A percentile compares a stretch with the other conserved stretches of the same genome.
phyloP scores from a whole-genome alignment of 75 land plant species.

The Selaginella tamariscina region DNA sequence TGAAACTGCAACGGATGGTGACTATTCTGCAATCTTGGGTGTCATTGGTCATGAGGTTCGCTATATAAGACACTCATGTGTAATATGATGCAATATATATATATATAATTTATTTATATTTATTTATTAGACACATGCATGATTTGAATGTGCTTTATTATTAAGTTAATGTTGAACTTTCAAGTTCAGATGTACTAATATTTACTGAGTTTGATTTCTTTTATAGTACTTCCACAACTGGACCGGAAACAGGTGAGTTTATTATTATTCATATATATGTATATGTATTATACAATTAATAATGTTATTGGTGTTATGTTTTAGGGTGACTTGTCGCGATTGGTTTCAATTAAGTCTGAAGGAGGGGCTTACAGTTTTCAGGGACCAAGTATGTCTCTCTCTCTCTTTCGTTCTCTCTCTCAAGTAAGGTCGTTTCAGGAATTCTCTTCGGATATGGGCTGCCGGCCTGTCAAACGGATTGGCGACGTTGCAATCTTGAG shows the following conservation, averaged over 20 bases:
- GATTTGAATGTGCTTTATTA: too few relatives aligned
- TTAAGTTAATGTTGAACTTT: too few relatives aligned
- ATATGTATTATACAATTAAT: background rate
- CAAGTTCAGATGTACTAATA: too few relatives aligned
- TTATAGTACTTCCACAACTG: conserved; percentile 99
- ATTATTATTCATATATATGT: background rate
- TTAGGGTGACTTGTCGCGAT: conserved; percentile 94
- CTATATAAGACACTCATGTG: background rate
- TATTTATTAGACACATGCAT: too few relatives aligned
- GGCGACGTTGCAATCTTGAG: conserved; percentile 80
- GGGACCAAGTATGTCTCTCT: conserved; percentile 60
- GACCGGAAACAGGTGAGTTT: conserved; percentile 83
- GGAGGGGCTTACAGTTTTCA: conserved; percentile 96
- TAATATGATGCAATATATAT: too few relatives aligned
- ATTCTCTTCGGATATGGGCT: conserved; percentile 98
- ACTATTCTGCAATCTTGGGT: conserved; percentile 88
- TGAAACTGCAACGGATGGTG: conserved; percentile 85
- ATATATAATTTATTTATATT: too few relatives aligned
- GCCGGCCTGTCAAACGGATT: conserved; percentile 89
- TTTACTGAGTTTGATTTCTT: too few relatives aligned
- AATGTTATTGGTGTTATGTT: background rate
- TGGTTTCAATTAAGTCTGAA: conserved; percentile 99
- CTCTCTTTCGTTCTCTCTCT: too few relatives aligned
- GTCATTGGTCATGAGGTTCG: conserved; percentile 95
- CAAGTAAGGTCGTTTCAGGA: conserved; percentile 57